These are phyloP conservation scores for Coemansia interrupta DNA, from an alignment of 192 early-diverging fungal species.

Conservation along the genomic window DNA sequence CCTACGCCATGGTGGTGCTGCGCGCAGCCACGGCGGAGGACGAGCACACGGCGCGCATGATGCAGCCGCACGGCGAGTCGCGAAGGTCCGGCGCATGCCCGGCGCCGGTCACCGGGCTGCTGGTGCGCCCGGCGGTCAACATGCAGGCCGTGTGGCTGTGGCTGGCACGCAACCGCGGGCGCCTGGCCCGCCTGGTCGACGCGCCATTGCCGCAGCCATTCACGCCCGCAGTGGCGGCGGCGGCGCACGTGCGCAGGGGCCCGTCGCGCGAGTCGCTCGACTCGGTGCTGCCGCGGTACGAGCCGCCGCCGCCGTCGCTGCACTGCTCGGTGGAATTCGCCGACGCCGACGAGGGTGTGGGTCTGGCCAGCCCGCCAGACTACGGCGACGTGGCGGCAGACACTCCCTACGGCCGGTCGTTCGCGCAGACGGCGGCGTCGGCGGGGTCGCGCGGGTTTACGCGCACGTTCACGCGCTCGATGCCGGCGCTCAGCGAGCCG, in stretches of 20 bases:
- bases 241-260: not conserved
- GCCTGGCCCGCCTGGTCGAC: slow-evolving; percentile 25
- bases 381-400: slow-evolving; percentile 1
- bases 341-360: not conserved
- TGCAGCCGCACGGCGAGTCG: slow-evolving; percentile 27
- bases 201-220: slow-evolving; percentile 12
- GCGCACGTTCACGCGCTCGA: slow-evolving; percentile 22
- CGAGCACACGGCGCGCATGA: slow-evolving; percentile 20
- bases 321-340: slow-evolving; percentile 14
- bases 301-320: slow-evolving; percentile 27
- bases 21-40: slow-evolving; percentile 22
- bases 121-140: slow-evolving; percentile 29
- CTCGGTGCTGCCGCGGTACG: slow-evolving; percentile 28
- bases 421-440: not conserved
- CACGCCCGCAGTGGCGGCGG: no score
- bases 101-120: slow-evolving; percentile 25
- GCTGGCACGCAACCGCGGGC: slow-evolving; percentile 33
- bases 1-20: slow-evolving; percentile 33
- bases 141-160: slow-evolving; percentile 46
- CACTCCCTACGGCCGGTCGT: slow-evolving; percentile 6
- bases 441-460: not conserved
- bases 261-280: slow-evolving; percentile 27
- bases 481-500: slow-evolving; percentile 12
- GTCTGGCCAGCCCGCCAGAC: not conserved
- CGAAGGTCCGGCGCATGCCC: slow-evolving; percentile 20